Evolutionary conservation across 2,329 filamentous ascomycete species (phyloP).

Genomic region (Cladophialophora yegresii): DNA sequence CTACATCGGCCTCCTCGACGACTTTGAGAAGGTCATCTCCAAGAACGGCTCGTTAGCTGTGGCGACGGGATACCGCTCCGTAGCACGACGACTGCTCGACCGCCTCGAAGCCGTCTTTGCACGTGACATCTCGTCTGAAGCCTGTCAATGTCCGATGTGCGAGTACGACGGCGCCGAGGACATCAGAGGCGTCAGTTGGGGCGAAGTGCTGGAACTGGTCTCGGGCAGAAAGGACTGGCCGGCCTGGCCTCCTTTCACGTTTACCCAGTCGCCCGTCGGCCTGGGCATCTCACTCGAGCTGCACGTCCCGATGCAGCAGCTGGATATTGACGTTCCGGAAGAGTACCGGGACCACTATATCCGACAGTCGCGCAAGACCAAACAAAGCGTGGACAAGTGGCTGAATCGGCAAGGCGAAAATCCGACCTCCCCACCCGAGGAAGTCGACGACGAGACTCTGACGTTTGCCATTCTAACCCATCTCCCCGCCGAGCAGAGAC

Average conservation of each 20-base stretch:
- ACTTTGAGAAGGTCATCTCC: constrained; percentile 77
- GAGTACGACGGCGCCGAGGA: constrained; percentile 60
- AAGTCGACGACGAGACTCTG: constrained; percentile 91
- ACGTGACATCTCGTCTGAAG: constrained; percentile 80
- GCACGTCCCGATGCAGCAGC: constrained; percentile 67
- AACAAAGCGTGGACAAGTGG: constrained; percentile 89
- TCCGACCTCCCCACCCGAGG: constrained; percentile 73
- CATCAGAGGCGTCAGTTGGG: constrained; percentile 81
- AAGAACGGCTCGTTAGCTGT: constrained; percentile 90
- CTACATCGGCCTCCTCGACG: constrained; percentile 78
- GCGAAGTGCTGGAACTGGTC: constrained; percentile 89
- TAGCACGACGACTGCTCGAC: constrained; percentile 86
- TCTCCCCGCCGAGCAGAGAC: constrained; percentile 71
- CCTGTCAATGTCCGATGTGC: constrained; percentile 86
- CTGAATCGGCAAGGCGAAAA: constrained; percentile 74
- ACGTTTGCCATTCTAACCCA: constrained; percentile 92
- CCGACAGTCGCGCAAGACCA: constrained; percentile 87
- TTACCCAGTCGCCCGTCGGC: constrained; percentile 60
- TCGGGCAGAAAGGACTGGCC: constrained; percentile 85
- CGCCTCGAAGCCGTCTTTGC: constrained; percentile 93
- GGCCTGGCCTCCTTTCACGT: constrained; percentile 82
- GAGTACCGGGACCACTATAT: constrained; percentile 92
- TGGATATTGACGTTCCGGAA: constrained; percentile 91
- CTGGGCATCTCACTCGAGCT: constrained; percentile 58
- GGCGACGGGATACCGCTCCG: constrained; percentile 89